Percentiles rank a stretch among this genome's conserved stretches.
phyloP scores from a whole-genome alignment of 2,329 filamentous ascomycete species.

The Herpotrichia juniperi region DNA sequence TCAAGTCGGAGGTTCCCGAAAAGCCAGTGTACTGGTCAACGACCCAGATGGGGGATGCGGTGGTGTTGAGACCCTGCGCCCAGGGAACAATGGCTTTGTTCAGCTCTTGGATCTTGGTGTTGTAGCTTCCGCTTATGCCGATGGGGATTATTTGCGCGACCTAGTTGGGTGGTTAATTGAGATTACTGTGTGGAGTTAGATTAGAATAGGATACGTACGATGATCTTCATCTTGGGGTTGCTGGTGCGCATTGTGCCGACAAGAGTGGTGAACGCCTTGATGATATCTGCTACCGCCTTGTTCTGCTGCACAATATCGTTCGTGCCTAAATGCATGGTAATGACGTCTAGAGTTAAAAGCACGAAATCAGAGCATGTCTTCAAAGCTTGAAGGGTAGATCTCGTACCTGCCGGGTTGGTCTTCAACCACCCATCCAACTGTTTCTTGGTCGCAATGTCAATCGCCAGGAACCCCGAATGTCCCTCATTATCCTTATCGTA shows the following conservation, averaged over 20 bases:
- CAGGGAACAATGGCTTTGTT: constrained; percentile 49
- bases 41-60: constrained; percentile 49
- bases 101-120: constrained; percentile 46
- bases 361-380: too few species aligned
- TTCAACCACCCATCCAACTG: constrained; percentile 53
- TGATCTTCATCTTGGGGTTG: constrained; percentile 52
- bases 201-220: constrained; percentile 38
- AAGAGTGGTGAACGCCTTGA: constrained; percentile 50
- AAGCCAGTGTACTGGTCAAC: constrained; percentile 52
- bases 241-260: constrained; percentile 46
- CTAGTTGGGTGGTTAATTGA: constrained; percentile 26
- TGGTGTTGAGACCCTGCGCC: constrained; percentile 47
- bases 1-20: constrained; percentile 35
- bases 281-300: constrained; percentile 45
- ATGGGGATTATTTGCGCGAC: constrained; percentile 52
- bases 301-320: constrained; percentile 52
- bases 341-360: too few species aligned
- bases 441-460: constrained; percentile 51
- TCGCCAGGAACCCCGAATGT: constrained; percentile 52
- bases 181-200: neutral
- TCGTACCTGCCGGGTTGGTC: constrained; percentile 48
- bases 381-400: too few species aligned
- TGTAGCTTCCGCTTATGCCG: constrained; percentile 33
- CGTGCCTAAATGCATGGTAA: constrained; percentile 55
- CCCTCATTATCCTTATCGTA: constrained; percentile 55